These are phyloP conservation scores for Pezicula radicicola DNA, from an alignment of 2,329 filamentous ascomycete species.

Conservation along the genomic window DNA sequence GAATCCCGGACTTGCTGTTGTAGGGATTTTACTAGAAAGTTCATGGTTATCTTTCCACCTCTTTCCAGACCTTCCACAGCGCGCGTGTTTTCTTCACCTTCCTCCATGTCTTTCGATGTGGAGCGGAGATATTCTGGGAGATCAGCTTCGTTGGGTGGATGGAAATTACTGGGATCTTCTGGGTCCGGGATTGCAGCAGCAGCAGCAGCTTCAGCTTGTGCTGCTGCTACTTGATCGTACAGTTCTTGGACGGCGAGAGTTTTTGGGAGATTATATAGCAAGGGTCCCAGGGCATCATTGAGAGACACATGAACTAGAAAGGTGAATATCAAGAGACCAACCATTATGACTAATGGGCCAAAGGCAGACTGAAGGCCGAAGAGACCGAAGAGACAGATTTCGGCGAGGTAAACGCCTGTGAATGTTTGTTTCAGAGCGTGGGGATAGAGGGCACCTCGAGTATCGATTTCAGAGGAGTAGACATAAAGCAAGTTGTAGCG, in stretches of 20 bases:
- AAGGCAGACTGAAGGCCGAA: constrained; percentile 53
- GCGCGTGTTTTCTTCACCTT: background rate
- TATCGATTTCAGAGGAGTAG: constrained; percentile 58
- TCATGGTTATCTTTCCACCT: background rate
- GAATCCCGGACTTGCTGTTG: background rate
- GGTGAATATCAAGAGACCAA: constrained; percentile 52
- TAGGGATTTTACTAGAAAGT: background rate
- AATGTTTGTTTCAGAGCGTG: constrained; percentile 62
- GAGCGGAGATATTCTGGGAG: background rate
- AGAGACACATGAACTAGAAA: constrained; percentile 48
- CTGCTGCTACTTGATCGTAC: background rate
- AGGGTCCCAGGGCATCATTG: constrained; percentile 22
- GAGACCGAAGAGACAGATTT: constrained; percentile 60
- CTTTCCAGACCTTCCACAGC: background rate
- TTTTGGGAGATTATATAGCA: constrained; percentile 26
- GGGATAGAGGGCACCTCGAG: constrained; percentile 62
- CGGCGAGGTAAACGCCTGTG: constrained; percentile 59
- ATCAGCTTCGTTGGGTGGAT: background rate
- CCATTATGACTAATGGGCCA: constrained; percentile 55
- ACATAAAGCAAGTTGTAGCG: constrained; percentile 66
- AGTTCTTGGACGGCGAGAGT: constrained; percentile 25
- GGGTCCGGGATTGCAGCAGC: constrained; percentile 11
- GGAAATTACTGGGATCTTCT: constrained; percentile 1
- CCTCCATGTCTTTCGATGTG: too few relatives aligned
- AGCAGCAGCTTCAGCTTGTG: constrained; percentile 2